Evolutionary conservation across 345 rosid genomes (phyloP), one percentile per base, ranked within the genome.

Genomic region (Anastatica hierochuntica): DNA sequence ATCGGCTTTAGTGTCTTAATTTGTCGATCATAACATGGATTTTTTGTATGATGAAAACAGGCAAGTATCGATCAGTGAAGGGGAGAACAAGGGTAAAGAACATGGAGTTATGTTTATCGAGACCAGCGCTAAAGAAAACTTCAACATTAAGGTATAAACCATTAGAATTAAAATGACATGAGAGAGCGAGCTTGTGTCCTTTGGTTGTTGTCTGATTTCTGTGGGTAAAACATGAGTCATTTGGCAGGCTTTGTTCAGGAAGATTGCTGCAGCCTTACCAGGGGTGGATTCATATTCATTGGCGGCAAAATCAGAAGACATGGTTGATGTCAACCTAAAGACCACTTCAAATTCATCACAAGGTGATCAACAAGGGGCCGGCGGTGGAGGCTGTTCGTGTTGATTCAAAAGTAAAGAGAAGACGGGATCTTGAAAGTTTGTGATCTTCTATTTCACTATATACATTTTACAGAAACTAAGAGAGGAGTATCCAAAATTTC

Each of bases 221-320:
- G n/a, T n/a, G n/a, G n/a, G n/a, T n/a, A n/a, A n/a, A n/a, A n/a
- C n/a, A n/a, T n/a, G n/a, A n/a, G n/a, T n/a, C n/a, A n/a, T n/a
- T n/a, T n/a, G n/a, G n/a, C n/a, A n/a, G n/a, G 81, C 89, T 5
- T 70, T 86, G 50, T 86, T 86, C 50, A 72, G 89, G 37, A 86
- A 86, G 74, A 86, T 83, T 15, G 86, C 94, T 14, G 86, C 81
- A 10, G 95, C 95, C 18, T 76, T 86, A 53, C 95, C 95, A 0
- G 95, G 95, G 47, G 79, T 83, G 94, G 94, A 86, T 66, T 81
- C 95, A 10, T 83, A 83, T 51, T 77, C 94, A n/a, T n/a, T n/a
- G 37, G 81, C 84, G 40, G 74, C 86, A 2, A 83, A 79, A 74
- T 83, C 76, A 52, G 95, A 86, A 51, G 95, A 83, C 61, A 79